Evolutionary conservation across 2,329 filamentous ascomycete species (phyloP).

Genomic region (Byssothecium circinans): DNA sequence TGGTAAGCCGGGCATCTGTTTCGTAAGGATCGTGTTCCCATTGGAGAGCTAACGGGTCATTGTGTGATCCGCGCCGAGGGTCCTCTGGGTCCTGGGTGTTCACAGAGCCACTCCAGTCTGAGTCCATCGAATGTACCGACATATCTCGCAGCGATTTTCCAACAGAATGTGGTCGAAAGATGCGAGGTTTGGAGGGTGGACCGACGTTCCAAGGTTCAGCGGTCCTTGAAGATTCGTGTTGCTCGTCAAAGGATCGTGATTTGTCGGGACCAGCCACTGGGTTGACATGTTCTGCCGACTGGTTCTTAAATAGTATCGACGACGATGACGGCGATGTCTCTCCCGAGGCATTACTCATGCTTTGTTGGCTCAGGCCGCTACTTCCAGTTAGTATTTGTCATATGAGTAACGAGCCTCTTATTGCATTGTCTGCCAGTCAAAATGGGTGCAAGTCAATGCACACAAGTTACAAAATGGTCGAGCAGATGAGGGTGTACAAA

Average conservation of each 20-base stretch:
- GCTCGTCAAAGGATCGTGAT: slow-evolving; percentile 32
- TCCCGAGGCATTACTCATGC: slow-evolving; percentile 36
- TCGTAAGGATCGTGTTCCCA: slow-evolving; percentile 59
- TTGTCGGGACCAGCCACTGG: slow-evolving; percentile 33
- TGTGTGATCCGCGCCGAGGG: slow-evolving; percentile 32
- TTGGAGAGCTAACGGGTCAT: slow-evolving; percentile 40
- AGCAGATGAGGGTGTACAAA: slow-evolving; percentile 11
- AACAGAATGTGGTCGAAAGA: slow-evolving; percentile 26
- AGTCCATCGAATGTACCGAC: slow-evolving; percentile 39
- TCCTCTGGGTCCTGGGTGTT: slow-evolving; percentile 33
- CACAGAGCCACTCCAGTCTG: slow-evolving; percentile 37
- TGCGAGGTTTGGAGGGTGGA: slow-evolving; percentile 29
- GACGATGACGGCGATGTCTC: slow-evolving; percentile 38
- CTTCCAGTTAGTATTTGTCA: slow-evolving; percentile 38
- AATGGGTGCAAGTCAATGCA: slow-evolving; percentile 26
- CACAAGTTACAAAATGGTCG: slow-evolving; percentile 12
- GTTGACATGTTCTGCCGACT: slow-evolving; percentile 33
- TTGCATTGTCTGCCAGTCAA: slow-evolving; percentile 19
- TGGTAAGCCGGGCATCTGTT: slow-evolving; percentile 52
- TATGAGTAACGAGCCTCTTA: slow-evolving; percentile 14
- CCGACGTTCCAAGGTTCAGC: slow-evolving; percentile 34
- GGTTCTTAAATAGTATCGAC: slow-evolving; percentile 34
- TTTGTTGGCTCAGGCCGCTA: slow-evolving; percentile 35
- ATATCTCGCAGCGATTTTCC: slow-evolving; percentile 29
- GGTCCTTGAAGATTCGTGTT: slow-evolving; percentile 31